A percentile compares a stretch with the other conserved stretches of the same genome.
Conservation (phyloP, 2,329 filamentous ascomycete species). For the Arachnopeziza araneosa region DNA sequence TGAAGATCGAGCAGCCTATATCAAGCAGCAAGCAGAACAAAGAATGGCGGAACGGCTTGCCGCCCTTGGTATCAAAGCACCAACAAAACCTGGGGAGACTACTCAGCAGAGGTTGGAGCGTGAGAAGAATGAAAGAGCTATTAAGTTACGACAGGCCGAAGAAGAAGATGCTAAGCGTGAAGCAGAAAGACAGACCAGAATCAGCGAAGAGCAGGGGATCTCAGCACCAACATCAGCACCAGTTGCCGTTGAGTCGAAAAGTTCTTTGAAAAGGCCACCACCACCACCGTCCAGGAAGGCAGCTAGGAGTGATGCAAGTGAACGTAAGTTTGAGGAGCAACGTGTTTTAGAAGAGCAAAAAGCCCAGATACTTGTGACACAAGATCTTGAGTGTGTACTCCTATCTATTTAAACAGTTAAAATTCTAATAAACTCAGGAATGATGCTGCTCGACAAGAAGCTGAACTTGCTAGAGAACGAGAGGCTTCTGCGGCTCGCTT, state of each 20-base stretch:
- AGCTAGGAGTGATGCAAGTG: conserved; percentile 52
- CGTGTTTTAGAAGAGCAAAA: conserved; percentile 66
- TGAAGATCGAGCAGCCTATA: conserved; percentile 90
- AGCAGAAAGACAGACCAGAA: conserved; percentile 63
- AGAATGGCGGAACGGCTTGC: conserved; percentile 95
- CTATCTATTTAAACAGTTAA: not conserved
- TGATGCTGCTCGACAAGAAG: conserved; percentile 68
- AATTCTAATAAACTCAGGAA: conserved; percentile 47
- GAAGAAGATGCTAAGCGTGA: conserved; percentile 90
- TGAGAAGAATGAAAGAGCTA: conserved; percentile 80
- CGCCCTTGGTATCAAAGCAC: conserved; percentile 83
- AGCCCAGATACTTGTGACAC: conserved; percentile 66
- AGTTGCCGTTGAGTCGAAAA: conserved; percentile 11
- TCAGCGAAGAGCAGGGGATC: conserved; percentile 31
- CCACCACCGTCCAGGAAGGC: conserved; percentile 77
- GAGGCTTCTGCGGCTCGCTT: conserved; percentile 78
- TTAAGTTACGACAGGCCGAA: conserved; percentile 82
- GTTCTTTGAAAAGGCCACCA: conserved; percentile 64
- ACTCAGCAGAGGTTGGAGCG: conserved; percentile 81
- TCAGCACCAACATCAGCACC: conserved; percentile 26
- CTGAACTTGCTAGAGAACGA: conserved; percentile 73
- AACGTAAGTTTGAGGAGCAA: conserved; percentile 53
- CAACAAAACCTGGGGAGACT: conserved; percentile 72
- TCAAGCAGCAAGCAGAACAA: conserved; percentile 94
- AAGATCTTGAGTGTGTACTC: conserved; percentile 72